Base-by-base conservation (phyloP, 1,284 basidiomycete genomes). In the Austroboletus niveus region DNA sequence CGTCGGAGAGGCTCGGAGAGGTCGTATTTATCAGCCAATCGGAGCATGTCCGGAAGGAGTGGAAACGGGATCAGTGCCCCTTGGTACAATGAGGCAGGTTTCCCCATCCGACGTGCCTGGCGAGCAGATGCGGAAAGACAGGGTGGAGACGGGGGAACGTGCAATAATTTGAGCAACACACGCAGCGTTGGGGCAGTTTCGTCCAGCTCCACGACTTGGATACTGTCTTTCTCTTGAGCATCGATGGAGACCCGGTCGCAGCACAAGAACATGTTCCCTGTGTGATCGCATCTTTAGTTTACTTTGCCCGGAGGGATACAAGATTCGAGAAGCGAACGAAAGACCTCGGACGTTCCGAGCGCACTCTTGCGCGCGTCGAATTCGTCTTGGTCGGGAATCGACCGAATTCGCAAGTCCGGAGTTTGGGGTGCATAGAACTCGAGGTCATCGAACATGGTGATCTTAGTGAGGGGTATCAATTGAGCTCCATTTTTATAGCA, bases 261-360 rank as follows among this genome's bases (percentile, higher is more conserved):
- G 56, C 76, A 76, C 30, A 71, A 64, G 62, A 87, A 85, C 84
- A 87, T 85, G 60, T 82, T 75, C 27, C 73, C 84, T 85, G 62
- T 31, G 55, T 60, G 46, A 47, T 46, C 55, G 54, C 17, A 45
- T 31, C 51, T 51, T 55, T 48, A 57, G 51, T 48, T 52, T 39
- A 8, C 46, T 41, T 53, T 52, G 17, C 17, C 8, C 27, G 43
- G 42, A 49, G 46, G 51, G 39, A 47, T 20, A 31, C 29, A 44
- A 48, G 30, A 20, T 50, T 52, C 38, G 39, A 17, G 50, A 49
- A 22, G 66, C 79, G 57, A 70, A 84, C 84, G 69, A 59, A 87
- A 86, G 53, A 85, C 75, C 59, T 80, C 75, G 57, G 82, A 85
- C 48, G 67, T 71, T 48, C 65, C 60, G 48, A 86, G 70, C 24